These are phyloP conservation scores for Cymodocea nodosa DNA, from an alignment of 116 monocot genomes.

Conservation along the genomic window DNA sequence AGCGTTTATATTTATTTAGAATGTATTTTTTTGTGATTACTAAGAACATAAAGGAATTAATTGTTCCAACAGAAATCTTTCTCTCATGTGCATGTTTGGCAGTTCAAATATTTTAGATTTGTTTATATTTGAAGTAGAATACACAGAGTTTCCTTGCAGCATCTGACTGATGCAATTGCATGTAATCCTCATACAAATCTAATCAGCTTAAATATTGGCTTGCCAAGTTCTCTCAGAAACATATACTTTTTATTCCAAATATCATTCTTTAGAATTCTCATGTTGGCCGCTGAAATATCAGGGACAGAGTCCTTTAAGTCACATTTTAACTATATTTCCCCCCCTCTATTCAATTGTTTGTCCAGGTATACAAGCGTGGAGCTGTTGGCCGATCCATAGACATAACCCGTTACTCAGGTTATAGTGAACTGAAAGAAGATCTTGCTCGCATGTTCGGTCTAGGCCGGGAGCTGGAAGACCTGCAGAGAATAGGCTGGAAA, in stretches of 20 bases:
- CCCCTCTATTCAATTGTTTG: neutral
- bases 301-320: neutral
- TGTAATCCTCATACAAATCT: no score
- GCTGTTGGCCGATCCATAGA: slow-evolving; percentile 90
- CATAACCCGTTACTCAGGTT: slow-evolving; percentile 60
- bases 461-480: slow-evolving; percentile 66
- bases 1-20: no score
- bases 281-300: neutral
- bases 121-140: no score
- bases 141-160: no score
- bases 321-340: neutral
- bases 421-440: slow-evolving; percentile 69
- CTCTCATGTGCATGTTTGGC: no score
- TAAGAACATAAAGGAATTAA: no score
- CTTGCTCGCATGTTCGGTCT: slow-evolving; percentile 85
- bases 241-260: neutral
- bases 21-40: no score
- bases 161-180: no score
- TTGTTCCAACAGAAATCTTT: no score
- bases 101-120: no score
- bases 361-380: slow-evolving; percentile 77
- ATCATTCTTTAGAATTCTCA: neutral
- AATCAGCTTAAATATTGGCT: no score
- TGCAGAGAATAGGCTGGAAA: slow-evolving; percentile 82
- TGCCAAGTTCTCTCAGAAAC: neutral